phyloP scores from a whole-genome alignment of 768 basidiomycete species.

The Russula brevipes region DNA sequence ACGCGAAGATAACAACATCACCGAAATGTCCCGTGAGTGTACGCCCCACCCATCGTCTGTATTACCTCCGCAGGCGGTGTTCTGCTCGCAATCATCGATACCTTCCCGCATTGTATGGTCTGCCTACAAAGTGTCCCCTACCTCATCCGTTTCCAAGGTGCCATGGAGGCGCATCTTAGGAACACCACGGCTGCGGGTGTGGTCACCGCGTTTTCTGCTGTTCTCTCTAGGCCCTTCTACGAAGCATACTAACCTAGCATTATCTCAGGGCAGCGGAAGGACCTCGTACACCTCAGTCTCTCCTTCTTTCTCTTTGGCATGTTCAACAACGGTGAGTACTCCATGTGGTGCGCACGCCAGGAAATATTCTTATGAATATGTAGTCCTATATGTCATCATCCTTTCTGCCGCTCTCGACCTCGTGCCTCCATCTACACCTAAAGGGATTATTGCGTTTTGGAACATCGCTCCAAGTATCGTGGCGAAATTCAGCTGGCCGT shows the following conservation, averaged over 20 bases:
- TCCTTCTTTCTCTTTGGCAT: conserved; percentile 92
- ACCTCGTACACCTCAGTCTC: conserved; percentile 37
- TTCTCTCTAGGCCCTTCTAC: background rate
- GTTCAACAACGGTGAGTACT: conserved; percentile 74
- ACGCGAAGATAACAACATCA: background rate
- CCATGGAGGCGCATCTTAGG: background rate
- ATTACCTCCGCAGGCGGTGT: background rate
- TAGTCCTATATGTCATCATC: conserved; percentile 94
- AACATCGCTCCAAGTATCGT: conserved; percentile 86
- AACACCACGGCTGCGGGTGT: background rate
- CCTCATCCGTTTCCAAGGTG: background rate
- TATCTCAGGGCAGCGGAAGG: conserved; percentile 12
- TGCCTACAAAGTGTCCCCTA: background rate
- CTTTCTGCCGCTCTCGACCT: conserved; percentile 94
- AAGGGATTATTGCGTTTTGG: conserved; percentile 91
- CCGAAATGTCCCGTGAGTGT: conserved; percentile 6
- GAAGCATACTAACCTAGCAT: background rate
- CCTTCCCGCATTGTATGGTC: background rate
- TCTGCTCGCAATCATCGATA: background rate
- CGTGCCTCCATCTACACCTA: conserved; percentile 86
- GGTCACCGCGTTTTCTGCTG: background rate
- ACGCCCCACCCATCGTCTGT: background rate
- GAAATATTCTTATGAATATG: conserved; percentile 4
- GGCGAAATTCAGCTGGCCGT: conserved; percentile 91
- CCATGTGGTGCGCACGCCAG: background rate